These are phyloP conservation scores for Mycena amicta DNA, from an alignment of 768 basidiomycete genomes.

Conservation along the genomic window DNA sequence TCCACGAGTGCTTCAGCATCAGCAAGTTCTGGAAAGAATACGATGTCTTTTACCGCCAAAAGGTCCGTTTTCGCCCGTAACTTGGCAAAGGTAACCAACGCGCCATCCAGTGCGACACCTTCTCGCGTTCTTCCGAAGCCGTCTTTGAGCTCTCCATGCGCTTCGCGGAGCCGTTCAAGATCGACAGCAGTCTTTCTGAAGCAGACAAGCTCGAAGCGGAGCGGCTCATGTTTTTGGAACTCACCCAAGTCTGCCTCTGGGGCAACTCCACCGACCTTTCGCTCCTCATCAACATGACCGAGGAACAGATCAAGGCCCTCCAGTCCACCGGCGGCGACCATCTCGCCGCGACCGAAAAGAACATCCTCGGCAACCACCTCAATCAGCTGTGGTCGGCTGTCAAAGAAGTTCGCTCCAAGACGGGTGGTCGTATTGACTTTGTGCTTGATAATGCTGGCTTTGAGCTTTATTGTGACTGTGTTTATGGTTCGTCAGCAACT, in stretches of 20 bases:
- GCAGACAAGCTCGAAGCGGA: conserved; percentile 69
- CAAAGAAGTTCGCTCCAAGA: conserved; percentile 66
- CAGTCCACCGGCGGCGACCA: conserved; percentile 97
- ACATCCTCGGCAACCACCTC: conserved; percentile 89
- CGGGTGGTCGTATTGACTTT: conserved; percentile 78
- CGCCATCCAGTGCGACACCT: conserved; percentile 78
- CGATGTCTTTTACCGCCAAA: conserved; percentile 95
- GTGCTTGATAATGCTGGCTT: conserved; percentile 88
- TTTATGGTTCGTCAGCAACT: conserved; percentile 62
- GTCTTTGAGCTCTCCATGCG: conserved; percentile 94
- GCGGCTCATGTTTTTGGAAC: conserved; percentile 85
- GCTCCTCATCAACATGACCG: conserved; percentile 94
- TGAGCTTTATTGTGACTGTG: conserved; percentile 86
- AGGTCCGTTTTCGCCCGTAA: conserved; percentile 45
- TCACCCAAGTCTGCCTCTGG: conserved; percentile 97
- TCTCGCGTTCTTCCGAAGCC: conserved; percentile 87
- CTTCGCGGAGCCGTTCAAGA: conserved; percentile 83
- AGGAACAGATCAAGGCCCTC: conserved; percentile 95
- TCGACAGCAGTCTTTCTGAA: conserved; percentile 52
- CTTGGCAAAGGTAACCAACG: conserved; percentile 8
- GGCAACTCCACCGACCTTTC: conserved; percentile 97
- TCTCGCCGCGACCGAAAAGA: conserved; percentile 93
- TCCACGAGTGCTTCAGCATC: conserved; percentile 91
- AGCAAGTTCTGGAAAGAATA: conserved; percentile 90
- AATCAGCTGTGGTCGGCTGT: conserved; percentile 72